A percentile compares a stretch with the other conserved stretches of the same genome.
Evolutionary conservation across 768 basidiomycete genomes (phyloP).

Genomic region (Sarcodon aspratus): DNA sequence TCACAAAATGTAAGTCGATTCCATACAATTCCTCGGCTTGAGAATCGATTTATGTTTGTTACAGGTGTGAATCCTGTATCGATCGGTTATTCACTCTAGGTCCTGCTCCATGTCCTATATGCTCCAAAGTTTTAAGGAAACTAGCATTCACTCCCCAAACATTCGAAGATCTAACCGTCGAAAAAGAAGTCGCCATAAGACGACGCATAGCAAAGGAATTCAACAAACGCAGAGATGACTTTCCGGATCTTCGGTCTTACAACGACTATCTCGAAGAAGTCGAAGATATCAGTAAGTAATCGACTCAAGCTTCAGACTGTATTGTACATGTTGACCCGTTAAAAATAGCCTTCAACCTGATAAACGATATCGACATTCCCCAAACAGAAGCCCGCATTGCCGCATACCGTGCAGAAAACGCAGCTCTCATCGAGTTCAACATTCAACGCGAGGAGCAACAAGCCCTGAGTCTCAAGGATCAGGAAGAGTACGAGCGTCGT

Average conservation of each 20-base stretch:
- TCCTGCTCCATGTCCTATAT: constrained; percentile 93
- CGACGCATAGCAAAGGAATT: constrained; percentile 91
- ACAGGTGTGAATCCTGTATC: constrained; percentile 97
- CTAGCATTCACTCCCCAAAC: constrained; percentile 93
- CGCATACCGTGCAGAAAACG: constrained; percentile 71
- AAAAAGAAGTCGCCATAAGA: constrained; percentile 89
- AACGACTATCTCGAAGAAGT: constrained; percentile 96
- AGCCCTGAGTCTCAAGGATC: constrained; percentile 56
- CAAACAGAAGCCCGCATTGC: constrained; percentile 79
- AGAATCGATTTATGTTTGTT: background rate
- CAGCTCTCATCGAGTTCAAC: constrained; percentile 75
- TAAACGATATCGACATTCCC: constrained; percentile 73
- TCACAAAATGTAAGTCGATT: constrained; percentile 77
- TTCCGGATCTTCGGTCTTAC: constrained; percentile 64
- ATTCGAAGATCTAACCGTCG: constrained; percentile 85
- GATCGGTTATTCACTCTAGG: constrained; percentile 93
- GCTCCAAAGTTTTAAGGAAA: constrained; percentile 78
- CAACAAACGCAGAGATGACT: constrained; percentile 90
- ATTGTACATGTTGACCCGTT: constrained; percentile 1
- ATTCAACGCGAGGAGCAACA: constrained; percentile 73
- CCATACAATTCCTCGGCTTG: background rate
- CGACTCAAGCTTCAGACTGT: constrained; percentile 11
- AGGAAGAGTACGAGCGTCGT: constrained; percentile 68
- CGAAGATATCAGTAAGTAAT: constrained; percentile 70
- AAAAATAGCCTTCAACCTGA: constrained; percentile 83